Evolutionary conservation across 352 stramenopile genomes (phyloP), one percentile per base, ranked within the genome.

Genomic region (Phytophthora boehmeriae): DNA sequence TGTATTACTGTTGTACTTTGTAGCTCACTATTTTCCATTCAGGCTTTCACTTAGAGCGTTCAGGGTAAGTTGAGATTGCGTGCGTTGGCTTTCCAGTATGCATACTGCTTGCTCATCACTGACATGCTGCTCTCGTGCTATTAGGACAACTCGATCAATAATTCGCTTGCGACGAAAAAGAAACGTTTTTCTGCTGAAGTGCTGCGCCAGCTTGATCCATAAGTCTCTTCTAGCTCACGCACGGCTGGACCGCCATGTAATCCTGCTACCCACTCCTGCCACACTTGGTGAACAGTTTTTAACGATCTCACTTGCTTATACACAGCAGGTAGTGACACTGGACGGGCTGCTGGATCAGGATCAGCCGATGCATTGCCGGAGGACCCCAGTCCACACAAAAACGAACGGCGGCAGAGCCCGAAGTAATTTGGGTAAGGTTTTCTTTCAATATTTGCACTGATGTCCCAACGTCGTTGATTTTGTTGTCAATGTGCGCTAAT

Each of bases 211-310:
- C n/a, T n/a, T n/a, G 54, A 47, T 16, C 44, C 30, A 27, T 49
- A 14, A n/a, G 4, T 10, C 16, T 54, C 44, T 6, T 62, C 54
- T 9, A 62, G 16, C 14, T n/a, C 13, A 0, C 35, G 1, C 5
- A 62, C 43, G 1, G 54, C 20, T 5, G 54, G 43, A 25, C 35
- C 43, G n/a, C 27, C 44, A 10, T 54, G 22, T 13, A 62, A 46
- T 2, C 23, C 54, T 17, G 20, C 5, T 5, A 23, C 3, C 23
- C 35, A 54, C 10, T 54, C 44, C 30, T 54, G 54, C 34, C 44
- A 62, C 9, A 61, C 43, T 27, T 62, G 54, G 5, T 54, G 35
- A 0, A 54, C 54, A 8, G 44, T 48, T 41, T 62, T 54, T 3
- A 62, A 28, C 4, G 44, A 27, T 1, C 43, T 8, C 20, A n/a